Evolutionary conservation across 2,329 filamentous ascomycete genomes (phyloP).

Genomic region (Aspergillus persii): DNA sequence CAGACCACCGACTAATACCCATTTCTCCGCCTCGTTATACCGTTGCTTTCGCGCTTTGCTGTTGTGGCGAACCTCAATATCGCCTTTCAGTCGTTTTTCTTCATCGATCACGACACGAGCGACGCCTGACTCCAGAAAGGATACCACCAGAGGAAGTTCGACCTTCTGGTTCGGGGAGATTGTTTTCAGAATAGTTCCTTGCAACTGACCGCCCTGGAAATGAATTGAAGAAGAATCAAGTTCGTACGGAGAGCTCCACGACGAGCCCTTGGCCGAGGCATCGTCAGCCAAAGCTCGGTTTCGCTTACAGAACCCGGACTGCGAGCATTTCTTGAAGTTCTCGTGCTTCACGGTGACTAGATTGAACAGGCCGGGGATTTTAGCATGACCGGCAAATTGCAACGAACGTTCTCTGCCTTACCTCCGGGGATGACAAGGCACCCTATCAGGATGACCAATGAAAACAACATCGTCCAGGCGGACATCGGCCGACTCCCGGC

Average conservation of each 20-base stretch:
- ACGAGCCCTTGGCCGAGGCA: constrained; percentile 61
- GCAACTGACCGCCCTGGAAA: constrained; percentile 76
- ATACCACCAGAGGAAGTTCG: constrained; percentile 76
- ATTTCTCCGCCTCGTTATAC: constrained; percentile 87
- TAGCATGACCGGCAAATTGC: neutral
- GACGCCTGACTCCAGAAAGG: constrained; percentile 85
- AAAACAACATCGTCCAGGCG: constrained; percentile 65
- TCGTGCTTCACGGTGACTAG: constrained; percentile 85
- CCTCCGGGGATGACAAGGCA: constrained; percentile 64
- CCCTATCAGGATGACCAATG: constrained; percentile 58
- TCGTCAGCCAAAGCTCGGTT: constrained; percentile 87
- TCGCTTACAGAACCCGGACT: constrained; percentile 95
- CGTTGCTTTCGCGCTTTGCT: constrained; percentile 85
- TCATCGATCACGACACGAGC: constrained; percentile 89
- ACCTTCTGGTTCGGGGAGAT: constrained; percentile 67
- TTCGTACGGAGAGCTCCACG: constrained; percentile 78
- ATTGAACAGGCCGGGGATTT: neutral
- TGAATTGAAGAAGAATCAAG: constrained; percentile 69
- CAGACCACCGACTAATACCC: constrained; percentile 80
- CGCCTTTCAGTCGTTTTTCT: constrained; percentile 81
- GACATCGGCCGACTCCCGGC: constrained; percentile 52
- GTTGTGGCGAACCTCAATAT: constrained; percentile 81
- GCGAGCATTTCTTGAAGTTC: constrained; percentile 94
- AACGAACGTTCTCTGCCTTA: constrained; percentile 40
- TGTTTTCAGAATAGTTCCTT: constrained; percentile 78